Evolutionary conservation across 176 grass and related monocot genomes (phyloP), one percentile per base, ranked within the genome.

Genomic region (Echinochloa phyllopogon): DNA sequence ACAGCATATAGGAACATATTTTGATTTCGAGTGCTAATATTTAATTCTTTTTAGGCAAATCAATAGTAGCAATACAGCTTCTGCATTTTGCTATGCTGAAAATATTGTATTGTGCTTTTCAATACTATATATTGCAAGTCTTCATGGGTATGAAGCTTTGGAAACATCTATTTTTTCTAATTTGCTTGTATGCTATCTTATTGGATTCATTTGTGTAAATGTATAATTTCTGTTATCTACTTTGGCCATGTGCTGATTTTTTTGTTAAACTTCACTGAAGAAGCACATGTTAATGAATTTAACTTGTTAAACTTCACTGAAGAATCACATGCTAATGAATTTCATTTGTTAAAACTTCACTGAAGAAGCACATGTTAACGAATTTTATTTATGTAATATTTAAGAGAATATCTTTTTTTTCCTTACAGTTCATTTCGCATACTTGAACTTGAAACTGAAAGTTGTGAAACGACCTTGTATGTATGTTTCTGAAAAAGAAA

Each of bases 401-500:
- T 58, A 37, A 24, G 25, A 58, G 8, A 77, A 69, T 24, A 69
- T 69, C 11, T 85, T 10, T 2, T 10, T 76, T 68, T 56, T 33
- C 29, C 13, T 10, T 69, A 29, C 3, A n/a, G 10, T 68, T 69
- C 21, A 20, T n/a, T 59, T 45, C 23, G 21, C 24, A 38, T 69
- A 18, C 16, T 8, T 24, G 25, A 48, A 20, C 25, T 78, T 71
- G 25, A 72, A 72, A 47, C 53, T 39, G 8, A 27, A 69, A 72
- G 27, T n/a, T 82, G 40, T 72, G 40, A 49, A 51, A 17, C 16
- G 8, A 8, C 39, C 25, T 38, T 16, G 10, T 33, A 23, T 85
- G 14, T 57, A 45, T 48, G 73, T 8, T 85, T 85, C 24, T 67
- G n/a, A 50, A 72, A 47, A 69, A 36, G 3, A 65, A 51, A 72